Evolutionary conservation across 2,329 filamentous ascomycete genomes (phyloP), one percentile per base, ranked within the genome.

Genomic region (Nectriaceae sp.): DNA sequence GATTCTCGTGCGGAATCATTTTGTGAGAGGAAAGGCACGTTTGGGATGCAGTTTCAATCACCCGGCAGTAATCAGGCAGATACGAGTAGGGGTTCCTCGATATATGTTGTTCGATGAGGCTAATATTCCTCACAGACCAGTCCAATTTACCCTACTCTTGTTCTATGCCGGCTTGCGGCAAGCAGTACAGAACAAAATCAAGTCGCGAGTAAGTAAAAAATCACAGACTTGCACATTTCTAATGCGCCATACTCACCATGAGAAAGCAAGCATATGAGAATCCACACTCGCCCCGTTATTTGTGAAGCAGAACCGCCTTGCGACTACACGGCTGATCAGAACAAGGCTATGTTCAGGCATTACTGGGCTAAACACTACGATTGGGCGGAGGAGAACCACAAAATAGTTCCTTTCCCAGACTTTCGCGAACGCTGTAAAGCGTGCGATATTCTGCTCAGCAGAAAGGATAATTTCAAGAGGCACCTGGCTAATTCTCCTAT

Each of bases 1-100:
- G 40, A 24, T 35, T 38, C 52, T 50, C 49, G 49, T 46, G 49
- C 52, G 56, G 54, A 45, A 47, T 10, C 33, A 8, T 8, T 19
- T 19, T 24, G 11, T 4, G 33, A 36, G 16, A 16, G 16, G 13
- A 16, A 16, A 8, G 33, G 13, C 8, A 11, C 24, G 24, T 13
- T n/a, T 29, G 24, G 24, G 24, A 13, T 29, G 6, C 24, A 6
- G 24, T 6, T 29, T 29, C 24, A 13, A 13, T 6, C 6, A 6
- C 13, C 33, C 16, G n/a, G 16, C 11, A 16, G 16, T 19, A 5
- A 19, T 10, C 8, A 36, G 33, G 16, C 33, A 36, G 8, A n/a
- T 36, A 19, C n/a, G n/a, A n/a, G n/a, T n/a, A n/a, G n/a, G n/a
- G n/a, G n/a, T n/a, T n/a, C n/a, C n/a, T n/a, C n/a, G n/a, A n/a